Evolutionary conservation across 2,329 filamentous ascomycete genomes (phyloP).

Genomic region (Cladophialophora carrionii): DNA sequence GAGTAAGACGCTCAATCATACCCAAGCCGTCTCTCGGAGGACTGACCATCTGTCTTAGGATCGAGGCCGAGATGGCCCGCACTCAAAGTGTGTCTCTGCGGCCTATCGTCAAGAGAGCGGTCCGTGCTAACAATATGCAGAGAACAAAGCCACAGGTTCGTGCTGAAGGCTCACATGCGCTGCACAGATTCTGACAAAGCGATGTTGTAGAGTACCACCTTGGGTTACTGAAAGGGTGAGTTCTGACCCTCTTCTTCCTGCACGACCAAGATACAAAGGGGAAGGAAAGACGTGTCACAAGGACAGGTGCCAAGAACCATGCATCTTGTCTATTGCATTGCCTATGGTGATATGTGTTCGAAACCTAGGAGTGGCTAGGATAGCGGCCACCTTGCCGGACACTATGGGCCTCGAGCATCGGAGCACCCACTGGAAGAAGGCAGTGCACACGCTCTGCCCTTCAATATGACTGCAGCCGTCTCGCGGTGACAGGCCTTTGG

Average conservation of each 20-base stretch:
- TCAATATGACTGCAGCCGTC: not conserved
- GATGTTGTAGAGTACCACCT: conserved; percentile 82
- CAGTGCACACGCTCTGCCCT: not conserved
- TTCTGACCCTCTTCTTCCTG: conserved; percentile 9
- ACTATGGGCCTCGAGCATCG: not conserved
- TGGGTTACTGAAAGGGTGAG: conserved; percentile 92
- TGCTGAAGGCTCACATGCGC: conserved; percentile 30
- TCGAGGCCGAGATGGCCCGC: conserved; percentile 99
- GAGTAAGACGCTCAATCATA: conserved; percentile 67
- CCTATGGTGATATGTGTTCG: not conserved
- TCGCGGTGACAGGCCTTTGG: not conserved
- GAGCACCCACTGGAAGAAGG: not conserved
- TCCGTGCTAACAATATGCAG: conserved; percentile 52
- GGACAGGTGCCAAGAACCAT: not conserved
- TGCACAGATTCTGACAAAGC: conserved; percentile 44
- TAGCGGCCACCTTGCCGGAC: not conserved
- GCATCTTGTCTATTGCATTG: conserved; percentile 1
- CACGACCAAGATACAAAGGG: not conserved
- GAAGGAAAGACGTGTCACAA: not conserved
- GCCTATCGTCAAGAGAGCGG: conserved; percentile 11
- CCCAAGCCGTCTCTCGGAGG: not conserved
- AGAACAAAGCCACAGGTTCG: conserved; percentile 98
- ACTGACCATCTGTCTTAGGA: conserved; percentile 60
- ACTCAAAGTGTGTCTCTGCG: conserved; percentile 78
- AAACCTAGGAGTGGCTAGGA: not conserved